Conservation (phyloP, 257 asterid species). For the Hygrophila difformis region DNA sequence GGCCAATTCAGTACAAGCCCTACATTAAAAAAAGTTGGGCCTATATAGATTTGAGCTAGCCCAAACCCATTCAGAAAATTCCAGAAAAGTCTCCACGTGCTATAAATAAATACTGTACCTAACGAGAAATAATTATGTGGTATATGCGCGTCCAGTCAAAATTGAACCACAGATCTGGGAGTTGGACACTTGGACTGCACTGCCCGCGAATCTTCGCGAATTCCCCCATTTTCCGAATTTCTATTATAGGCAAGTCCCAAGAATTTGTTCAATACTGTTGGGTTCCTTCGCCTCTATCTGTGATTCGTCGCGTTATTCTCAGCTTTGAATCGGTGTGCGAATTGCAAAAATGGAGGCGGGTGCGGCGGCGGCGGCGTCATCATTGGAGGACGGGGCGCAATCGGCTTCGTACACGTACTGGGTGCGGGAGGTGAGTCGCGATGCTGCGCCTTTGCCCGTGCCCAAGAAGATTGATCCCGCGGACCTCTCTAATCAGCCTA, state of each 20-base stretch:
- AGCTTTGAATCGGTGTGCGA: constrained; percentile 3
- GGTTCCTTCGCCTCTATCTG: background rate
- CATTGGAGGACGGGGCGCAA: constrained; percentile 25
- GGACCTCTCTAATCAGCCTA: constrained; percentile 24
- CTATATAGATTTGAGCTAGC: no score
- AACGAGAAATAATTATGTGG: background rate
- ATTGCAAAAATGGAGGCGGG: constrained; percentile 36
- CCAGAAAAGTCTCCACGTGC: no score
- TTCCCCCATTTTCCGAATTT: background rate
- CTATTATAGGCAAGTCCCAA: background rate
- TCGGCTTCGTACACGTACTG: constrained; percentile 49
- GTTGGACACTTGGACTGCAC: no score
- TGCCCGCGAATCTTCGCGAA: no score
- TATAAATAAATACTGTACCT: background rate
- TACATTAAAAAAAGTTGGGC: no score
- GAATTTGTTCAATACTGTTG: background rate
- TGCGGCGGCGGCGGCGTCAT: constrained; percentile 29
- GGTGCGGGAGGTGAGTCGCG: constrained; percentile 45
- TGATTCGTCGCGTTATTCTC: constrained; percentile 2
- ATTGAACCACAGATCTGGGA: constrained; percentile 17
- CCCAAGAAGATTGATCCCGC: constrained; percentile 50
- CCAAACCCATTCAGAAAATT: no score
- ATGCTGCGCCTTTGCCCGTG: constrained; percentile 51
- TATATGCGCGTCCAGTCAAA: constrained; percentile 13
- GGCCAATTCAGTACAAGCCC: no score